Conservation (phyloP, 768 basidiomycete genomes). For the Pleurotus tuoliensis region DNA sequence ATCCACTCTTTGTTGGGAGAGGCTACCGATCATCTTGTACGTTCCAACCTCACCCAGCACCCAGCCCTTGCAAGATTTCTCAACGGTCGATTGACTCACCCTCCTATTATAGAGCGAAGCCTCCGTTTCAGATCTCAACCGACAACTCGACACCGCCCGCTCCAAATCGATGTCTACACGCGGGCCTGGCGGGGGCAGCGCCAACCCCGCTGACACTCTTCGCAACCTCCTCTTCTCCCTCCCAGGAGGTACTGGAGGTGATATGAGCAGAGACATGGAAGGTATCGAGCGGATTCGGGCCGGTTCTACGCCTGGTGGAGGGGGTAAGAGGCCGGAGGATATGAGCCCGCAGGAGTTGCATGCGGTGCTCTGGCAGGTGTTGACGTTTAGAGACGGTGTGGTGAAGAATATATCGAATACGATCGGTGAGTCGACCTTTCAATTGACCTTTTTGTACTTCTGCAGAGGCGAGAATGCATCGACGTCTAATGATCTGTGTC, state of each 20-base stretch:
- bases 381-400: conserved; percentile 81
- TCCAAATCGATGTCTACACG: conserved; percentile 34
- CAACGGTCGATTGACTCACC: background rate
- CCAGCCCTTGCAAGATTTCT: background rate
- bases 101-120: conserved; percentile 40
- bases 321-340: conserved; percentile 68
- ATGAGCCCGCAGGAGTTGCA: conserved; percentile 92
- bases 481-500: conserved; percentile 12
- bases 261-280: conserved; percentile 74
- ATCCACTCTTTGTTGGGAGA: conserved; percentile 73
- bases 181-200: conserved; percentile 29
- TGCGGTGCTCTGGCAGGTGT: conserved; percentile 76
- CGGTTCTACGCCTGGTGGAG: conserved; percentile 38
- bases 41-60: conserved; percentile 14
- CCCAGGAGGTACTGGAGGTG: conserved; percentile 56
- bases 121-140: conserved; percentile 84
- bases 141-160: conserved; percentile 70
- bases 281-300: conserved; percentile 66
- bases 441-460: background rate
- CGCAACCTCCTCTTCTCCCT: conserved; percentile 58
- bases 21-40: conserved; percentile 60
- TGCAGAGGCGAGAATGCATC: background rate
- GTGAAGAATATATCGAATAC: conserved; percentile 77
- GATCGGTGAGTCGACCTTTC: conserved; percentile 43
- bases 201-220: conserved; percentile 43